Evolutionary conservation across 495 filamentous ascomycete genomes (phyloP).

Genomic region (Daldinia vernicosa): DNA sequence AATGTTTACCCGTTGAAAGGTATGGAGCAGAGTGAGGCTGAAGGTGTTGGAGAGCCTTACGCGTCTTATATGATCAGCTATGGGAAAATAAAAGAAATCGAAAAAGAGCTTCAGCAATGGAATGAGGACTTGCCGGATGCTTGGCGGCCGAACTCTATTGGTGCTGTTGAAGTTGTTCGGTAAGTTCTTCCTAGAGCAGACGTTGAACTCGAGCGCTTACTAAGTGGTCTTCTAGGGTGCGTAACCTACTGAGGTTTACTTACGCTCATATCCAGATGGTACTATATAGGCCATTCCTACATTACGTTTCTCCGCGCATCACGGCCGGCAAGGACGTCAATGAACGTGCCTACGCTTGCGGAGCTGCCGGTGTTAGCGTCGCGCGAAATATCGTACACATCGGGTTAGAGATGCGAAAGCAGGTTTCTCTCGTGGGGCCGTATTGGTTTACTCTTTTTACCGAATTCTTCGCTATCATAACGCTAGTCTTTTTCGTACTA

Average conservation of each 20-base stretch:
- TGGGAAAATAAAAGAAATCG: slow-evolving; percentile 88
- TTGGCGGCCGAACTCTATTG: slow-evolving; percentile 78
- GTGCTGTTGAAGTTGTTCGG: slow-evolving; percentile 77
- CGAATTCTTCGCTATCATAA: slow-evolving; percentile 92
- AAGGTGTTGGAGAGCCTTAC: slow-evolving; percentile 48
- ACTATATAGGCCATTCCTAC: slow-evolving; percentile 92
- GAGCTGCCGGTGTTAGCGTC: slow-evolving; percentile 89
- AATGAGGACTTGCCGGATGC: slow-evolving; percentile 77
- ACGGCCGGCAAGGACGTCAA: slow-evolving; percentile 74
- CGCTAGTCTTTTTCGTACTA: slow-evolving; percentile 86
- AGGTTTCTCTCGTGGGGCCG: slow-evolving; percentile 82
- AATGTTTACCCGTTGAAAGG: slow-evolving; percentile 90
- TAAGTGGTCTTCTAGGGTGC: slow-evolving; percentile 65
- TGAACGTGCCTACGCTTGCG: slow-evolving; percentile 88
- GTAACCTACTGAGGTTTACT: slow-evolving; percentile 85
- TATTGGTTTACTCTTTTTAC: slow-evolving; percentile 99
- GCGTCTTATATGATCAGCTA: slow-evolving; percentile 84
- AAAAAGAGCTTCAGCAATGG: slow-evolving; percentile 85
- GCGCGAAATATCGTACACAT: slow-evolving; percentile 96
- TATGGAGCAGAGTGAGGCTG: slow-evolving; percentile 64
- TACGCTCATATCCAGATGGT: slow-evolving; percentile 95
- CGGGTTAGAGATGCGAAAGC: slow-evolving; percentile 85
- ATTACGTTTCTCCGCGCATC: slow-evolving; percentile 83
- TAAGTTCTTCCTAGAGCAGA: slow-evolving; percentile 51
- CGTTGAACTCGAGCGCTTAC: slow-evolving; percentile 28